These are phyloP conservation scores for Colletotrichum coccodes DNA, from an alignment of 2,329 filamentous ascomycete species.

Conservation along the genomic window DNA sequence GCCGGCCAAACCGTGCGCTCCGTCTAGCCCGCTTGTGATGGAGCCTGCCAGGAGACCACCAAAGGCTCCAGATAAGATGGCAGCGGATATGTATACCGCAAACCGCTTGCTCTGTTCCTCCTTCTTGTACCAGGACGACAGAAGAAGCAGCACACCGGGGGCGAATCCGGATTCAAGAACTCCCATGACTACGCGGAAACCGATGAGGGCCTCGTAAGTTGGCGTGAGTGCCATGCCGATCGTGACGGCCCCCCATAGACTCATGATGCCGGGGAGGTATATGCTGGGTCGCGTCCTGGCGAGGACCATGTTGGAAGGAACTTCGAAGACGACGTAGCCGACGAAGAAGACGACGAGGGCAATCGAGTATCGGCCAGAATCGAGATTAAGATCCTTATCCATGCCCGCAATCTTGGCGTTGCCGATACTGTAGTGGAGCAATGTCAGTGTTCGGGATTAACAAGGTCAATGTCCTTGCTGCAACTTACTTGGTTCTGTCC, in stretches of 20 bases:
- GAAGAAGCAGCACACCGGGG: constrained; percentile 67
- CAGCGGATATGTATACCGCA: constrained; percentile 78
- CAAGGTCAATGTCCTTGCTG: neutral
- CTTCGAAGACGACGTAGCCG: constrained; percentile 74
- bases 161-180: constrained; percentile 69
- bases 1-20: constrained; percentile 57
- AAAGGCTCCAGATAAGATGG: constrained; percentile 74
- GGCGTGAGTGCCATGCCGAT: constrained; percentile 42
- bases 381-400: constrained; percentile 60
- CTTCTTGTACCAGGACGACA: constrained; percentile 73
- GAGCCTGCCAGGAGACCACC: constrained; percentile 70
- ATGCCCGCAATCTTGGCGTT: constrained; percentile 67
- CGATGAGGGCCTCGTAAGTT: constrained; percentile 40
- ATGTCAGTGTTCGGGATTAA: neutral
- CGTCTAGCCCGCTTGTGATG: constrained; percentile 65
- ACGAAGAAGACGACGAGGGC: constrained; percentile 73
- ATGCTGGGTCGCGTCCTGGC: constrained; percentile 70
- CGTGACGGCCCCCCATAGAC: constrained; percentile 50
- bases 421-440: constrained; percentile 47
- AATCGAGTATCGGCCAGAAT: constrained; percentile 69
- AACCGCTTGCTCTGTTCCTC: constrained; percentile 44
- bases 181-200: constrained; percentile 59
- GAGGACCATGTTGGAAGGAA: constrained; percentile 72
- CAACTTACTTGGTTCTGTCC: constrained; percentile 60
- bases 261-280: constrained; percentile 75